Evolutionary conservation across 495 filamentous ascomycete genomes (phyloP), one percentile per base, ranked within the genome.

Genomic region (Aspergillus diversus): DNA sequence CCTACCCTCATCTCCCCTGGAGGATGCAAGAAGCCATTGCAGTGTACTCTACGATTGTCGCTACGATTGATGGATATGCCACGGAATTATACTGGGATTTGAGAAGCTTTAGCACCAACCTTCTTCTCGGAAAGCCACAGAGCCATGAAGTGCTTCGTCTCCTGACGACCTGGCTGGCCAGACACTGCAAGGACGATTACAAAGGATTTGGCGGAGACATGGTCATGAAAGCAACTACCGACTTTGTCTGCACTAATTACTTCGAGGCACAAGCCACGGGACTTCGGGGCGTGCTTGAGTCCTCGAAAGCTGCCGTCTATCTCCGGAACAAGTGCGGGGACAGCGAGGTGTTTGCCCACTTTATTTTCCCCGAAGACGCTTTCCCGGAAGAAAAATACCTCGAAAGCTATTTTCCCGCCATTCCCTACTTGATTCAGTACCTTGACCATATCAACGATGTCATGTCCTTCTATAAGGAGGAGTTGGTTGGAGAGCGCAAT

Each of bases 391-490:
- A 17, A 17, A 50, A 17, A 50, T 50, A 50, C 47, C 47, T 50
- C 5, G 47, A 50, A 21, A 50, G 47, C 47, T 50, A 50, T 31
- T 50, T 50, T 17, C 47, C 47, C n/a, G 47, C 47, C 7, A 50
- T 50, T 17, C 47, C 47, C 4, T 50, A 50, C 11, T 16, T 50
- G 16, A 50, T 50, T 17, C 15, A 50, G 27, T 50, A 50, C 16
- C 47, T 50, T 8, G 47, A 50, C 16, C 47, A 50, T 27, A 50
- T 50, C 47, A 50, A 50, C n/a, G 47, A 50, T 27, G 47, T 50
- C 11, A 50, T 50, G 47, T 50, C 47, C 47, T 50, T 50, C 16
- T 50, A 50, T 16, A 50, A 50, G 47, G 47, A 50, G 47, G 47
- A 50, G 21, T 7, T 50, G 16, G 47, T 50, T 17, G 47, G 47